Base-by-base conservation (phyloP, 495 filamentous ascomycete genomes). In the Podospora pseudoanserina region DNA sequence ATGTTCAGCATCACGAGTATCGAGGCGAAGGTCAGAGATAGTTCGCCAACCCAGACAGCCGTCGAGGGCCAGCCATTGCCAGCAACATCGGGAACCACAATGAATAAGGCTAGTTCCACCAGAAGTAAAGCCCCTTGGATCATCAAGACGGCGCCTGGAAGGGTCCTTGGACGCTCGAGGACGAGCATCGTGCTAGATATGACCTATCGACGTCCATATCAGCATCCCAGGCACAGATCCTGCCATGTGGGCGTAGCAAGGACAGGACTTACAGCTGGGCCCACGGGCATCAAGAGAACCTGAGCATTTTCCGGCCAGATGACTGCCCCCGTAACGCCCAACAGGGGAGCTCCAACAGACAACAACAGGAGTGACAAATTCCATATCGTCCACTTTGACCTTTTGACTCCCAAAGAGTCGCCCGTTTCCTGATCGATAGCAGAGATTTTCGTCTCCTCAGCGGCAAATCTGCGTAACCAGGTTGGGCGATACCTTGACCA, bases 1-100 rank as follows among this genome's bases (percentile, higher is more conserved):
- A 93, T 94, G 20, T 82, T 74, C 23, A 92, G 74, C 63, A 92
- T 88, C 16, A 86, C 68, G 13, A 81, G 59, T 54, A 89, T 79
- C 20, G 81, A 75, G 15, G 64, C 54, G 2, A 77, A 34, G 20
- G 72, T 66, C 4, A 74, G 27, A 15, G 28, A 32, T 20, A 70
- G 62, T 1, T 71, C 73, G n/a, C 53, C 55, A 1, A 28, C 34
- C 72, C 68, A 70, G 5, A 64, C 20, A 15, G 70, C 23, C 20
- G 54, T 9, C 15, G 55, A 60, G 0, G 58, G 58, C 71, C 66
- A 72, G 19, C 23, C 53, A 3, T 23, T 58, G 15, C 65, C 49
- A 23, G 62, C n/a, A 4, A 59, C 30, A 19, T 18, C 27, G 2
- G 72, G 75, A 5, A 72, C 60, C 1, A 70, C 60, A 2, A 57